Evolutionary conservation across 257 asterid species (phyloP).

Genomic region (Capsicum pubescens): DNA sequence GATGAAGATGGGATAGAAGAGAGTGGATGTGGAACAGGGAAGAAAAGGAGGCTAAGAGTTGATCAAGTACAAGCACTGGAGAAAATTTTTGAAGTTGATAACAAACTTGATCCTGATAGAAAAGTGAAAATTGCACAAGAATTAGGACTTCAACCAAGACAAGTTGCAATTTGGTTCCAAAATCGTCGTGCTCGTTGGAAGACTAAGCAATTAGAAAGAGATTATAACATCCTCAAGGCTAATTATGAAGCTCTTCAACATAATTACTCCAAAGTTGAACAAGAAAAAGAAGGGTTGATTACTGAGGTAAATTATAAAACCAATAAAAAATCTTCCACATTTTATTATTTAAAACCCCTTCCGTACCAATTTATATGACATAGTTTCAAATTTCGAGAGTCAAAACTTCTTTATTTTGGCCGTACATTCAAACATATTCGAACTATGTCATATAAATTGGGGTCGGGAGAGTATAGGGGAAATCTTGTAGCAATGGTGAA

Average conservation of each 20-base stretch:
- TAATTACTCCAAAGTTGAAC: constrained; percentile 41
- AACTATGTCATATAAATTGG: too few relatives aligned
- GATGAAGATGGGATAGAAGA: constrained; percentile 49
- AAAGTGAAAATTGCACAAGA: constrained; percentile 50
- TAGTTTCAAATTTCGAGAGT: too few relatives aligned
- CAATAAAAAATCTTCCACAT: neutral
- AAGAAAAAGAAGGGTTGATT: constrained; percentile 40
- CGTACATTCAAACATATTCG: too few relatives aligned
- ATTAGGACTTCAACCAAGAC: constrained; percentile 56
- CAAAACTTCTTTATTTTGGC: too few relatives aligned
- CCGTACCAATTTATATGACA: too few relatives aligned
- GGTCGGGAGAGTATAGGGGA: too few relatives aligned
- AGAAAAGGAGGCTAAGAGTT: constrained; percentile 48
- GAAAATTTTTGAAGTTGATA: constrained; percentile 51
- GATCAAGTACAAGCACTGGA: constrained; percentile 56
- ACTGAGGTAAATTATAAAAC: constrained; percentile 42
- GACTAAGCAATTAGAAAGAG: constrained; percentile 56
- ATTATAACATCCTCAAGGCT: constrained; percentile 44
- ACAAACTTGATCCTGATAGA: constrained; percentile 53
- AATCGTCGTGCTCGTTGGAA: constrained; percentile 60
- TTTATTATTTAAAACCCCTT: too few relatives aligned
- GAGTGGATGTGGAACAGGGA: constrained; percentile 39
- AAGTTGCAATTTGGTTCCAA: constrained; percentile 62
- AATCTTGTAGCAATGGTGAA: too few relatives aligned
- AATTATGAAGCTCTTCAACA: constrained; percentile 51